Conservation (phyloP, 331 rosid genomes). For the Prunus yedoensis region DNA sequence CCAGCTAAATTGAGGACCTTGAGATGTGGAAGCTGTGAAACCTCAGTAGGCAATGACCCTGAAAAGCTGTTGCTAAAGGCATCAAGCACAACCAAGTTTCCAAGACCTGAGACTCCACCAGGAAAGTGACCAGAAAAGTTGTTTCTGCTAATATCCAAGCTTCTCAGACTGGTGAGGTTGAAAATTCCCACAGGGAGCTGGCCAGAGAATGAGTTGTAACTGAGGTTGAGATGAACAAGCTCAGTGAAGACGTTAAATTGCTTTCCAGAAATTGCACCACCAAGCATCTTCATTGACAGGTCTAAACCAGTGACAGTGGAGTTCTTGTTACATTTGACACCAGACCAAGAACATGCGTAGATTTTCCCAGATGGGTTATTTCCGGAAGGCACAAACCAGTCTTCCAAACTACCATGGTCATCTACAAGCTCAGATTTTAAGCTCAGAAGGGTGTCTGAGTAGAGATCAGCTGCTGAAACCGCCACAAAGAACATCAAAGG, state of each 20-base stretch:
- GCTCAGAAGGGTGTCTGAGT: constrained; percentile 70
- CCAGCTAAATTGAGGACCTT: constrained; percentile 79
- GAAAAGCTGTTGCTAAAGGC: constrained; percentile 95
- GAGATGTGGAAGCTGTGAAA: constrained; percentile 55
- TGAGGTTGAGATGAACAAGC: constrained; percentile 70
- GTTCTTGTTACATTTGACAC: constrained; percentile 62
- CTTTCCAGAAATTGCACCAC: constrained; percentile 62
- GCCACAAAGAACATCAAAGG: constrained; percentile 36
- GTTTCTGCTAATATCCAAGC: constrained; percentile 81
- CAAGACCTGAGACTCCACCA: constrained; percentile 49
- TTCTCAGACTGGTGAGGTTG: constrained; percentile 60
- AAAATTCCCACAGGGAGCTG: constrained; percentile 68
- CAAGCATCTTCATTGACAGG: constrained; percentile 71
- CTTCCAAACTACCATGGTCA: constrained; percentile 45
- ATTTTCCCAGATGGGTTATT: constrained; percentile 41
- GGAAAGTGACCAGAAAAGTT: constrained; percentile 87
- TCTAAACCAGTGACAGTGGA: constrained; percentile 62
- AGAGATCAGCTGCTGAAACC: constrained; percentile 55
- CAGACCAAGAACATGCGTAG: constrained; percentile 82
- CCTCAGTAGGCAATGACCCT: constrained; percentile 67
- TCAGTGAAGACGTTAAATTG: constrained; percentile 57
- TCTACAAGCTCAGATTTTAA: constrained; percentile 71
- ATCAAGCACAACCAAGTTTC: constrained; percentile 53
- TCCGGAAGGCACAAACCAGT: constrained; percentile 56
- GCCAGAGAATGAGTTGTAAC: constrained; percentile 73